These are phyloP conservation scores for Scopulariopsis brevicaulis DNA, from an alignment of 2,329 filamentous ascomycete species.

Conservation along the genomic window DNA sequence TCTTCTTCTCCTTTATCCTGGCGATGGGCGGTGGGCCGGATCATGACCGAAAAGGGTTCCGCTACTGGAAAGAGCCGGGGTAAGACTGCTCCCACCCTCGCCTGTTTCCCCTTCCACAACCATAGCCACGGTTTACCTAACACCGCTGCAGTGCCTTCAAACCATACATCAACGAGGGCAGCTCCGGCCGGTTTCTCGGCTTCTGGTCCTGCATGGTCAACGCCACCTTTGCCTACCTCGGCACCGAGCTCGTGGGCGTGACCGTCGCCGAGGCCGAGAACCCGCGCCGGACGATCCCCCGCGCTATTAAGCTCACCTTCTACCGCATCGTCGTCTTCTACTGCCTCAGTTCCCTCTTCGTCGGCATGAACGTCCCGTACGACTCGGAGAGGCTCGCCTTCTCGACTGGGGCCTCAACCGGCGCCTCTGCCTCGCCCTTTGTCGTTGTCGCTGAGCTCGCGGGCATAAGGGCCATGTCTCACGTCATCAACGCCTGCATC, in stretches of 20 bases:
- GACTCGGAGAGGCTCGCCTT: conserved; percentile 48
- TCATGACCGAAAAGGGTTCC: conserved; percentile 50
- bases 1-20: conserved; percentile 52
- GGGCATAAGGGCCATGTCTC: conserved; percentile 48
- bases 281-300: conserved; percentile 63
- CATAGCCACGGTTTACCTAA: conserved; percentile 7
- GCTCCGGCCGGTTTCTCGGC: conserved; percentile 42
- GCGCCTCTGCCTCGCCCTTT: conserved; percentile 58
- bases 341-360: conserved; percentile 58
- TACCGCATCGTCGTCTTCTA: conserved; percentile 78
- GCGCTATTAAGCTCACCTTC: conserved; percentile 70
- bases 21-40: conserved; percentile 55
- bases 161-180: conserved; percentile 28
- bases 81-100: conserved; percentile 6
- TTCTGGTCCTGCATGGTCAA: conserved; percentile 66
- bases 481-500: conserved; percentile 64
- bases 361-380: conserved; percentile 70
- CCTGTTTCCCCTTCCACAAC: conserved; percentile 17
- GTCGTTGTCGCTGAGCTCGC: conserved; percentile 60
- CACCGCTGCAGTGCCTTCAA: conserved; percentile 30
- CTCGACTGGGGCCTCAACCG: conserved; percentile 26
- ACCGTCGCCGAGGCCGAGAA: conserved; percentile 73
- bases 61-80: conserved; percentile 55
- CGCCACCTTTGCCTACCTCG: conserved; percentile 69
- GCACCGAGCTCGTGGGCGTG: conserved; percentile 66